phyloP scores from a whole-genome alignment of 2,329 filamentous ascomycete genomes.

The Fusarium longipes region DNA sequence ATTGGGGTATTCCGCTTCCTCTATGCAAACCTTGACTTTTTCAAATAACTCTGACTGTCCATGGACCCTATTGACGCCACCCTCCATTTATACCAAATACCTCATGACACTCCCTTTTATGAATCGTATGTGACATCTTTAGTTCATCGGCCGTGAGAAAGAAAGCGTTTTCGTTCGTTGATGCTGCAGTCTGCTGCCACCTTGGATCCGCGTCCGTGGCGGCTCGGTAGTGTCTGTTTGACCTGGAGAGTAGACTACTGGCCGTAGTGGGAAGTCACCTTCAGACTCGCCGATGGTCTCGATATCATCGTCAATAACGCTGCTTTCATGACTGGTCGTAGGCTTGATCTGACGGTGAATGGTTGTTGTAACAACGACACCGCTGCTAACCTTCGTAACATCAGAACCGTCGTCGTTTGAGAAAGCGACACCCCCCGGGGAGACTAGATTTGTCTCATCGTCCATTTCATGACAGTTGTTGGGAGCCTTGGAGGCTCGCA shows the following conservation, averaged over 20 bases:
- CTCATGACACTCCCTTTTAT: not conserved
- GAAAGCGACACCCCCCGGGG: slow-evolving; percentile 30
- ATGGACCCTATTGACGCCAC: slow-evolving; percentile 4
- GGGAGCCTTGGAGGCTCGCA: slow-evolving; percentile 21
- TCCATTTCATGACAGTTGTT: slow-evolving; percentile 37
- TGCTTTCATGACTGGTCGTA: slow-evolving; percentile 12
- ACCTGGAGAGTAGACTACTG: slow-evolving; percentile 20
- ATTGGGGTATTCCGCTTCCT: slow-evolving; percentile 22
- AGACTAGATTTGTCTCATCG: slow-evolving; percentile 46
- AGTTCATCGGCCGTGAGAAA: slow-evolving; percentile 15
- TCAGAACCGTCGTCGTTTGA: slow-evolving; percentile 39
- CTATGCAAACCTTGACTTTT: not conserved
- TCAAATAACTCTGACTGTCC: not conserved
- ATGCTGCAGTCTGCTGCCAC: slow-evolving; percentile 23
- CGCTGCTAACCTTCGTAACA: slow-evolving; percentile 35
- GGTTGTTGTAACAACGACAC: slow-evolving; percentile 54
- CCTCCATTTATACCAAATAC: not conserved
- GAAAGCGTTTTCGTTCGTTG: slow-evolving; percentile 20
- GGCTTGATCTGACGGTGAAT: slow-evolving; percentile 52
- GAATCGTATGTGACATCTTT: not conserved
- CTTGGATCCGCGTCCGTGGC: slow-evolving; percentile 44
- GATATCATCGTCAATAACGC: slow-evolving; percentile 24
- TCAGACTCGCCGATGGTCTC: slow-evolving; percentile 3
- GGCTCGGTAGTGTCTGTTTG: slow-evolving; percentile 32
- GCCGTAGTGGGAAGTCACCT: slow-evolving; percentile 26